Evolutionary conservation across 2,329 filamentous ascomycete genomes (phyloP).

Genomic region (Sporothrix sp.): DNA sequence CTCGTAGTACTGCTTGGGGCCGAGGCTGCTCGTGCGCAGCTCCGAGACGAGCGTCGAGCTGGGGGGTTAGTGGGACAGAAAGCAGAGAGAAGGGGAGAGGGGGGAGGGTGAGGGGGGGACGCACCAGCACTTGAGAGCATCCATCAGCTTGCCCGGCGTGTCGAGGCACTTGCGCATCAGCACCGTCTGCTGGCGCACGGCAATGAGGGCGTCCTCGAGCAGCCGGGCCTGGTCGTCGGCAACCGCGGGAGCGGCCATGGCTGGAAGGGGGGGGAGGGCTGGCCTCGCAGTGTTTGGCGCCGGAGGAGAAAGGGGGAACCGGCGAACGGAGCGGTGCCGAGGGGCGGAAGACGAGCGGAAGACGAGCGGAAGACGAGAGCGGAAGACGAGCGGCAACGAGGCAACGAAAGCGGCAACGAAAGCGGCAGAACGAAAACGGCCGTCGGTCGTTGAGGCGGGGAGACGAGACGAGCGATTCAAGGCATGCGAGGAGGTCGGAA

Average conservation of each 20-base stretch:
- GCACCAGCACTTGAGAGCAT: slow-evolving; percentile 98
- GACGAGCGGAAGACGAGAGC: not conserved
- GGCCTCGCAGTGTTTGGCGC: not conserved
- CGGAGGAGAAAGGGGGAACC: not conserved
- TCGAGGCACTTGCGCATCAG: slow-evolving; percentile 98
- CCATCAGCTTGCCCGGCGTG: slow-evolving; percentile 97
- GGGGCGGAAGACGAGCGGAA: not conserved
- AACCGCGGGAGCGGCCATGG: slow-evolving; percentile 40
- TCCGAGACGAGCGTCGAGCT: slow-evolving; percentile 98
- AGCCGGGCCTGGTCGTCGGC: slow-evolving; percentile 80
- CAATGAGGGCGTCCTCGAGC: slow-evolving; percentile 91
- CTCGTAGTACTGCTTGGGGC: slow-evolving; percentile 99
- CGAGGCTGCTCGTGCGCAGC: slow-evolving; percentile 87
- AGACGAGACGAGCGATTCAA: not conserved
- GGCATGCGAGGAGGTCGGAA: not conserved
- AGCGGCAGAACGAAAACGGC: not conserved
- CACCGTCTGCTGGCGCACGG: slow-evolving; percentile 92
- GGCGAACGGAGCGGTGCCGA: slow-evolving; percentile 7
- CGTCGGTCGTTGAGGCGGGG: not conserved
- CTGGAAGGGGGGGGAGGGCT: not conserved
- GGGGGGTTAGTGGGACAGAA: not conserved
- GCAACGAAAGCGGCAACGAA: too few species aligned
- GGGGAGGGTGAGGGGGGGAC: slow-evolving; percentile 24
- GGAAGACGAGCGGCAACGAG: too few species aligned
- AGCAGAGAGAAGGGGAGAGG: not conserved